Evolutionary conservation across 257 asterid species (phyloP), one percentile per base, ranked within the genome.

Genomic region (Henckelia pumila): DNA sequence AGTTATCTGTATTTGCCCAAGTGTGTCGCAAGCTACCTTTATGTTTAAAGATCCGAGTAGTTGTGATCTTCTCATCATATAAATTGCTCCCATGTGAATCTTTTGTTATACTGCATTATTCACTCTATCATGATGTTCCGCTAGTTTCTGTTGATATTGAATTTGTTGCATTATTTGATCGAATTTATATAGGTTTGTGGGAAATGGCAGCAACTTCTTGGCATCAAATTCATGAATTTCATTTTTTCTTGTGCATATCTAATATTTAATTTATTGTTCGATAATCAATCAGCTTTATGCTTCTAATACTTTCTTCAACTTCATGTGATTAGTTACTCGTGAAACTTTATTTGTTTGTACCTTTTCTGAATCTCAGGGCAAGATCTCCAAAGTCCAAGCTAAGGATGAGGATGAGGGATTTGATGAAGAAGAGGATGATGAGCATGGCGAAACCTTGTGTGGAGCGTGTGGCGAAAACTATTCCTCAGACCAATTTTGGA

Each of bases 391-490:
- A 78, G 71, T 53, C 58, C 68, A 63, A 56, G 62, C 23, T 17
- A 72, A 63, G 74, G 80, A 77, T 5, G 87, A 79, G 37, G 80
- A 74, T 3, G 76, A 73, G 59, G 79, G 68, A 14, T 59, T 50
- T 61, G 50, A 21, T 10, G 79, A 80, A 11, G 92, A 79, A 20
- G 97, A 83, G 2, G 85, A 75, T 59, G 86, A 72, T 6, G 87
- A 81, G 75, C 89, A 83, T 19, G 89, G 87, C n/a, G 91, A 83
- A 40, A 79, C 92, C 20, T 30, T 86, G 63, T 88, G 96, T 6
- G 94, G 91, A 66, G 88, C 85, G n/a, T 89, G 96, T 73, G 95
- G 92, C 8, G 88, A 85, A 30, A 71, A 77, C 72, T 84, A 88
- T 35, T 83, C 84, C 3, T 56, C 85, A 2, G 91, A 89, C 63